Evolutionary conservation across 2,329 filamentous ascomycete genomes (phyloP), one percentile per base, ranked within the genome.

Genomic region (Penicillium concentricum): DNA sequence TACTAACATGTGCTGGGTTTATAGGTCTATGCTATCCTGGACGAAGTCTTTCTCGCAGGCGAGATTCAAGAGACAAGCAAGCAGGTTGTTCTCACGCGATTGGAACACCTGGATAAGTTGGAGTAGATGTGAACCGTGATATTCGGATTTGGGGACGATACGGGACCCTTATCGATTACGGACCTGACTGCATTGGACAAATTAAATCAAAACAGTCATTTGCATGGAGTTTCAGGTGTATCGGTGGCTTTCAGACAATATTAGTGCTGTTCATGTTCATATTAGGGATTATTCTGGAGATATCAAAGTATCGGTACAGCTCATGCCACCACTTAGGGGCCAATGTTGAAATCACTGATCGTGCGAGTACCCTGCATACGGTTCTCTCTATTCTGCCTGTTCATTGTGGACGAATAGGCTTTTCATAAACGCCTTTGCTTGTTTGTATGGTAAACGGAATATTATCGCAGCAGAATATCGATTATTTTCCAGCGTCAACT

Each of bases 1-100:
- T 58, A 58, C 60, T 56, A 24, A 61, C 12, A 6, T 45, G 41
- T 30, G 32, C 32, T 10, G 9, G 28, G 16, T 34, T 22, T 58
- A 49, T 65, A 88, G 85, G 93, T 99, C 63, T 99, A 99, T 77
- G 94, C 94, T 47, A 99, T 99, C 62, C 86, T 99, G 28, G 94
- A 99, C 72, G 94, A 99, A 79, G 94, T 99, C 20, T 99, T 99
- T 74, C 79, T 99, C 59, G 94, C 94, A 0, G 94, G 94, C 18
- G 94, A 99, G 82, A 96, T 99, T 59, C 92, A 99, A 78, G 94
- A 99, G 83, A 97, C 93, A 61, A 96, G 91, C 74, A 99, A 97
- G 77, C 93, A 97, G 78, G 94, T 97, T 32, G 94, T 99, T 18
- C 79, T 99, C 70, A 97, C 94, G 52, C 80, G 94, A 67, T 73